Conservation (phyloP, 305 asterid species). For the Fraxinus paxiana region DNA sequence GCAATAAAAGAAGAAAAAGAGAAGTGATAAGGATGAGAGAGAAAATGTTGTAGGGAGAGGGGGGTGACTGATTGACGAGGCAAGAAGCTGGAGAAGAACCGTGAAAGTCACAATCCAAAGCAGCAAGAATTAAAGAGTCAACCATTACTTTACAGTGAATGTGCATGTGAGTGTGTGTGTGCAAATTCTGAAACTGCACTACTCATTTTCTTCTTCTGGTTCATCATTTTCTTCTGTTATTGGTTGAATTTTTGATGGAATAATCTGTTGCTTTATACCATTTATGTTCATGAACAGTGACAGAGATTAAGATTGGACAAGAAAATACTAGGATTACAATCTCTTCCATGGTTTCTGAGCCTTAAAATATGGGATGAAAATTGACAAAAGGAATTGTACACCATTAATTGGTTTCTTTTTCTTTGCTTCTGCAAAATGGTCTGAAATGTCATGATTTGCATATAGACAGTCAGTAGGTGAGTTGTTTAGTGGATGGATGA, state of each 20-base stretch:
- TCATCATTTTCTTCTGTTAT: constrained; percentile 48
- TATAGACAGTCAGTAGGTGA: constrained; percentile 43
- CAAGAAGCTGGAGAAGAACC: constrained; percentile 56
- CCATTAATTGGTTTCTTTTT: not conserved
- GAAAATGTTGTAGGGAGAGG: not conserved
- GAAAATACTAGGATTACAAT: constrained; percentile 46
- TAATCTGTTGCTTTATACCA: constrained; percentile 31
- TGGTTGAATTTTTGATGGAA: constrained; percentile 23
- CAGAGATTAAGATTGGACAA: constrained; percentile 62
- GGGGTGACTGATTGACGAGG: constrained; percentile 54
- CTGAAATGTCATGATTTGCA: constrained; percentile 58
- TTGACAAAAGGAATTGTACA: constrained; percentile 24
- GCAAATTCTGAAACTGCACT: constrained; percentile 55
- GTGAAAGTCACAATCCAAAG: constrained; percentile 56
- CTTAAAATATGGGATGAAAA: constrained; percentile 35
- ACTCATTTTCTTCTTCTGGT: constrained; percentile 20
- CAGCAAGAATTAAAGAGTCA: constrained; percentile 48
- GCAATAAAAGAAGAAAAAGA: constrained; percentile 16
- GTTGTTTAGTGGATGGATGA: constrained; percentile 54
- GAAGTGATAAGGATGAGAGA: constrained; percentile 17
- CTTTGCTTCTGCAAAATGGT: constrained; percentile 30
- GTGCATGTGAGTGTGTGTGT: constrained; percentile 47
- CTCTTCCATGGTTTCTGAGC: constrained; percentile 36
- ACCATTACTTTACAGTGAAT: constrained; percentile 51
- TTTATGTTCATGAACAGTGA: constrained; percentile 24